Base-by-base conservation (phyloP, 2,329 filamentous ascomycete species). In the Metarhizium guizhouense region DNA sequence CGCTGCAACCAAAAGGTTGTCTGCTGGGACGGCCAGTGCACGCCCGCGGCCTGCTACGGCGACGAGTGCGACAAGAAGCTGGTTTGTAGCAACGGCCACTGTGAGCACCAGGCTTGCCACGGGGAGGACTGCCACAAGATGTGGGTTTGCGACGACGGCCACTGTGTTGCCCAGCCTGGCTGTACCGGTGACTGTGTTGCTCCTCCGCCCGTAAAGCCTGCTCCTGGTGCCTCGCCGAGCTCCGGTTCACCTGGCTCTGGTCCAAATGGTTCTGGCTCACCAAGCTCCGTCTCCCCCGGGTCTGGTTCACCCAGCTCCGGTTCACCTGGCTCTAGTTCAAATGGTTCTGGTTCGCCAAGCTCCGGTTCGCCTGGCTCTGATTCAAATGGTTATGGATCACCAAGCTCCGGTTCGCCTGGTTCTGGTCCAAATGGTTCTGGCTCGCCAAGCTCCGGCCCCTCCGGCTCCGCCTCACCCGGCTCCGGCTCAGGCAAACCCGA, bases 11-110 rank as follows among this genome's bases (percentile, higher is more conserved):
- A 64, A 56, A 71, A 71, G 65, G 58, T 70, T 51, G 60, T 66
- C 62, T 73, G 68, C 68, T 62, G 61, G 56, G 63, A 65, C 48
- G 63, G 60, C 54, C 58, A 66, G 54, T 73, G 69, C 62, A 56
- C 57, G 18, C 53, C 62, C 29, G 65, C 64, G 59, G 57, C 63
- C 51, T 66, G 65, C 63, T 56, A 60, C 52, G 60, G 61, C 36
- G 59, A 68, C 3, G 62, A 65, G 54, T 69, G 67, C 62, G 57
- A 61, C 53, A 67, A 68, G 63, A 68, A 71, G 58, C 61, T 64
- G 43, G 61, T 67, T 61, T 72, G 70, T 63, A 59, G 63, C 32
- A 62, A 62, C 48, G 54, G 65, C 11, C 57, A 67, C 20, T 70
- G 64, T 63, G 59, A 62, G 59, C 63, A 66, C 57, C 63, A 65